Base-by-base conservation (phyloP, 768 basidiomycete genomes). In the Fomitopsis serialis region DNA sequence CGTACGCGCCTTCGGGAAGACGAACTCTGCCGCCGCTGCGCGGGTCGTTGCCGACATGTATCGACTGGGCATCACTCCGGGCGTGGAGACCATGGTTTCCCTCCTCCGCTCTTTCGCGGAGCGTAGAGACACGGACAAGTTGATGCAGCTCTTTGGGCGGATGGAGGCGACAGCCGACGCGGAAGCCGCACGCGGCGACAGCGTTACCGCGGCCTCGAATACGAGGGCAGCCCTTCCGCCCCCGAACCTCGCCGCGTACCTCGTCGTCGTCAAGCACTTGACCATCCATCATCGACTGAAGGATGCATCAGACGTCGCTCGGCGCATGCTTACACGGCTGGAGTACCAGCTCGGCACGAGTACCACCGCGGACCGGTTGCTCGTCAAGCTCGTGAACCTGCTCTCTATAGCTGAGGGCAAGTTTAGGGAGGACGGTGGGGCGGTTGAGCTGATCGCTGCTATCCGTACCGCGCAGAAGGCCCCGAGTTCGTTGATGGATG, bases 1-100 rank as follows among this genome's bases (percentile, higher is more conserved):
- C 62, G 65, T 85, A 37, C 63, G 68, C 34, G 64, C 63, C 19
- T 68, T 81, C 58, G 71, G 72, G 48, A 50, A 58, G 4, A 58
- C 55, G 25, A 69, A 72, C 1, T 61, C 73, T 0, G 45, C 59
- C 4, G 61, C 63, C 25, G 79, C 77, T 0, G 60, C 69, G 0
- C 54, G 58, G 21, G 69, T 85, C 19, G 48, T 87, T 36, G 57
- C 57, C n/a, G 82, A 86, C 60, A 84, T 87, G 81, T 44, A 71
- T 3, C 48, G 59, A 7, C 60, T 77, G 0, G 77, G 76, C 3
- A 56, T 87, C 25, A 48, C 60, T 5, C 84, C 84, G 0, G 66
- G 66, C 22, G 59, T 73, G 7, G 64, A 76, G n/a, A 76, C 80
- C 35, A 77, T 77, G 60, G 77, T 78, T n/a, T 72, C 77, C 27